A percentile compares a stretch with the other conserved stretches of the same genome.
Evolutionary conservation across 306 rosid species (phyloP).

Genomic region (Quercus agrifolia): DNA sequence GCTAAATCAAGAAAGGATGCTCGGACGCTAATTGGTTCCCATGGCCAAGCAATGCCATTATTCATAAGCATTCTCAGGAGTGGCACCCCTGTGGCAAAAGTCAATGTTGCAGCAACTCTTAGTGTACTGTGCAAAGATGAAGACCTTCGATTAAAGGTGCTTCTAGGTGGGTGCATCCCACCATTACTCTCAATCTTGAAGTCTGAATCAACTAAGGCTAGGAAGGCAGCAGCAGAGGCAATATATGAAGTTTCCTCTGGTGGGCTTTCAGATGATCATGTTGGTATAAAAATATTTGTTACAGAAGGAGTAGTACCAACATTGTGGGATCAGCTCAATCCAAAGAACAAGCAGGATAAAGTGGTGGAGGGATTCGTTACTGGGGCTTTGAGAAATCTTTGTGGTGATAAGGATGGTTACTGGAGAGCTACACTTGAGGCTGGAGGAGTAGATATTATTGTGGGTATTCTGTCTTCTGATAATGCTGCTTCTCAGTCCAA

Average conservation of each 20-base stretch:
- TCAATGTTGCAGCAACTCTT: constrained; percentile 78
- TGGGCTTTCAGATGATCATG: constrained; percentile 87
- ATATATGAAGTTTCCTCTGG: constrained; percentile 92
- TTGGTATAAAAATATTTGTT: constrained; percentile 87
- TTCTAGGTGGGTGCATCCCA: constrained; percentile 97
- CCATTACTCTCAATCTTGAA: constrained; percentile 85
- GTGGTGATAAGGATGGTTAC: constrained; percentile 88
- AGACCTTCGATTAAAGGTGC: constrained; percentile 89
- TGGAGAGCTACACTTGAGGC: constrained; percentile 98
- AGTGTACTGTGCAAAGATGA: constrained; percentile 87
- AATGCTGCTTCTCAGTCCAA: constrained; percentile 89
- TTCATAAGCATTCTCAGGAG: constrained; percentile 87
- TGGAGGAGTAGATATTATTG: constrained; percentile 90
- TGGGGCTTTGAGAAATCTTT: constrained; percentile 95
- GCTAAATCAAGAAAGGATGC: constrained; percentile 75
- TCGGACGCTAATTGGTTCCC: constrained; percentile 78
- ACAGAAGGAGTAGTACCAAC: constrained; percentile 98
- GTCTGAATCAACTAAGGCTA: constrained; percentile 70
- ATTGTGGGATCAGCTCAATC: constrained; percentile 85
- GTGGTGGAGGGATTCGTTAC: constrained; percentile 92
- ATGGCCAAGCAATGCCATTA: constrained; percentile 98
- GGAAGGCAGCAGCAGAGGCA: constrained; percentile 96
- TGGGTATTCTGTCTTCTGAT: constrained; percentile 82
- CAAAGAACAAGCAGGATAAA: constrained; percentile 70
- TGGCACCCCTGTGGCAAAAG: constrained; percentile 80